These are phyloP conservation scores for Phaeosphaeria sp. DNA, from an alignment of 2,329 filamentous ascomycete genomes.

Conservation along the genomic window DNA sequence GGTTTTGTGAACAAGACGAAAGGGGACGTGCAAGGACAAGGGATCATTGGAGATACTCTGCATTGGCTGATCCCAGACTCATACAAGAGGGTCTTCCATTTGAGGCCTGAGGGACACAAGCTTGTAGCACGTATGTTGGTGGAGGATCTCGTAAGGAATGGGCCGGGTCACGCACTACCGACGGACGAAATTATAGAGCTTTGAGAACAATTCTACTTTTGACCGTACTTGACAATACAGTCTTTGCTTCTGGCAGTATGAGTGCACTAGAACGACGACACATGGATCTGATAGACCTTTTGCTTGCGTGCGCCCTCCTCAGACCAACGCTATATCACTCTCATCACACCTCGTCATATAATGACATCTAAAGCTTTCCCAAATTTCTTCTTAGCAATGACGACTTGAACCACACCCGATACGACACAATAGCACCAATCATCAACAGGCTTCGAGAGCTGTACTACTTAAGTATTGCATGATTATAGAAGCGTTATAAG, in stretches of 20 bases:
- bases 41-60: constrained; percentile 27
- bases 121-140: constrained; percentile 31
- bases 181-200: neutral
- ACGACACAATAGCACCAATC: neutral
- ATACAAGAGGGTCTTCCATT: constrained; percentile 41
- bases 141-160: constrained; percentile 20
- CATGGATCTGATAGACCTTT: neutral
- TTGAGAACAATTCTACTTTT: neutral
- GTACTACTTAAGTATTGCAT: no score
- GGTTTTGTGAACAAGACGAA: constrained; percentile 30
- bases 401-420: neutral
- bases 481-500: no score
- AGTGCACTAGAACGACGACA: neutral
- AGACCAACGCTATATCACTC: neutral
- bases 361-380: neutral
- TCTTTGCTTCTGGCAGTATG: neutral
- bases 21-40: constrained; percentile 10
- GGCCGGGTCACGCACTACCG: neutral
- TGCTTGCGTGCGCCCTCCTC: neutral
- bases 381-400: no score
- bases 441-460: no score
- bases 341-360: neutral
- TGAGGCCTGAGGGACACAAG: constrained; percentile 30
- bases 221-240: neutral
- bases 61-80: constrained; percentile 40